Conservation (phyloP, 345 rosid species). For the Conringia planisiliqua region DNA sequence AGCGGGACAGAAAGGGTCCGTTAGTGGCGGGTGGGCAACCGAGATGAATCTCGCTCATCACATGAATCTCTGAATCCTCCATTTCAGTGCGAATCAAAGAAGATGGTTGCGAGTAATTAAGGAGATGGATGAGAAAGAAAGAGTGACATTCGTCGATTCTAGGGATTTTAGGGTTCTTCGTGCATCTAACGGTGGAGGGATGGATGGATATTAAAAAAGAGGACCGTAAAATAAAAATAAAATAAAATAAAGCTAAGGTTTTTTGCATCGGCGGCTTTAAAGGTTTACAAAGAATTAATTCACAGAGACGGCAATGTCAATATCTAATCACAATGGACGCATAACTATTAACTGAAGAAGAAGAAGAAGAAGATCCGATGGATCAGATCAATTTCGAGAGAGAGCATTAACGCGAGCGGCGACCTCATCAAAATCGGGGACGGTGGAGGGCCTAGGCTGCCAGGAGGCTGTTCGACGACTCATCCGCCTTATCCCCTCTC, state of each 20-base stretch:
- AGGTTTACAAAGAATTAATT: neutral
- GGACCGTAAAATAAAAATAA: neutral
- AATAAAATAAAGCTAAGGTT: neutral
- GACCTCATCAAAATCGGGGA: slow-evolving; percentile 31
- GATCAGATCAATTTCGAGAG: slow-evolving; percentile 21
- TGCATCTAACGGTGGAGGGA: neutral
- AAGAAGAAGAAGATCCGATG: neutral
- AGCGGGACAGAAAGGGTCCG: slow-evolving; percentile 60
- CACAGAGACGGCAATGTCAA: slow-evolving; percentile 1
- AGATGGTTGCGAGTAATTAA: neutral
- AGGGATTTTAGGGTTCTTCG: neutral
- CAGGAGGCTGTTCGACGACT: slow-evolving; percentile 30
- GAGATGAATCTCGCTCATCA: slow-evolving; percentile 88
- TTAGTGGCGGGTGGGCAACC: slow-evolving; percentile 66
- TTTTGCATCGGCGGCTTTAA: neutral
- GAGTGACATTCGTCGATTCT: neutral
- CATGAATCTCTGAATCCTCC: slow-evolving; percentile 37
- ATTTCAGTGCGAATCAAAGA: no score
- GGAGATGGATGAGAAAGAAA: no score
- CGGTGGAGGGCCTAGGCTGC: slow-evolving; percentile 15
- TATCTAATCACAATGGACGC: neutral
- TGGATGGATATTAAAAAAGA: neutral
- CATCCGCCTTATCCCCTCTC: slow-evolving; percentile 13
- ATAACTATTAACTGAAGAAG: neutral
- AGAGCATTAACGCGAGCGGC: slow-evolving; percentile 36